Conservation (phyloP, 1,284 basidiomycete genomes). For the Phylloporus sp. region DNA sequence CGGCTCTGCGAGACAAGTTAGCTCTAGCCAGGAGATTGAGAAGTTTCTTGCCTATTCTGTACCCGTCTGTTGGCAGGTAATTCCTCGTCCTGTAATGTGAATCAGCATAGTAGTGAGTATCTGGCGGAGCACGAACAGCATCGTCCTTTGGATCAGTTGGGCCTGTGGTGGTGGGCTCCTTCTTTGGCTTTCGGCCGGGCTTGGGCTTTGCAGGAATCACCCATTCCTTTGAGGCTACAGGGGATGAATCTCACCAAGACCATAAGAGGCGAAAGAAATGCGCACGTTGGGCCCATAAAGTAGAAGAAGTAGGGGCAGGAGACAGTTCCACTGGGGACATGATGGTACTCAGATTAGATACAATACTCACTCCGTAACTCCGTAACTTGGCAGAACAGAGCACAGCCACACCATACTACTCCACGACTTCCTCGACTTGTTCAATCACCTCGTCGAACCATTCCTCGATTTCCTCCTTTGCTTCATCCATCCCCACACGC, state of each 20-base stretch:
- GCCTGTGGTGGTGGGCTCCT: conserved; percentile 47
- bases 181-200: conserved; percentile 88
- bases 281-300: conserved; percentile 54
- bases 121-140: conserved; percentile 46
- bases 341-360: conserved; percentile 24
- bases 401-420: conserved; percentile 29
- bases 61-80: conserved; percentile 64
- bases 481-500: conserved; percentile 53
- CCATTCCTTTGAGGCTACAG: conserved; percentile 86
- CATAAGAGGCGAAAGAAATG: background rate
- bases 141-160: conserved; percentile 44
- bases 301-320: conserved; percentile 35
- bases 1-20: conserved; percentile 58
- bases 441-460: conserved; percentile 92
- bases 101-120: conserved; percentile 13
- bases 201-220: conserved; percentile 88
- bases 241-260: conserved; percentile 6
- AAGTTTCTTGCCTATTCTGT: conserved; percentile 67
- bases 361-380: background rate
- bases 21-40: background rate
- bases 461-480: conserved; percentile 86
- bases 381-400: background rate
- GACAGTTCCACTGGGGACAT: conserved; percentile 37
- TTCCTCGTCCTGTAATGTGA: conserved; percentile 45
- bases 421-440: conserved; percentile 80